Percentiles rank a stretch among this genome's conserved stretches.
These are phyloP conservation scores for Vigna nakashimae DNA, from an alignment of 306 rosid genomes.

Conservation along the genomic window DNA sequence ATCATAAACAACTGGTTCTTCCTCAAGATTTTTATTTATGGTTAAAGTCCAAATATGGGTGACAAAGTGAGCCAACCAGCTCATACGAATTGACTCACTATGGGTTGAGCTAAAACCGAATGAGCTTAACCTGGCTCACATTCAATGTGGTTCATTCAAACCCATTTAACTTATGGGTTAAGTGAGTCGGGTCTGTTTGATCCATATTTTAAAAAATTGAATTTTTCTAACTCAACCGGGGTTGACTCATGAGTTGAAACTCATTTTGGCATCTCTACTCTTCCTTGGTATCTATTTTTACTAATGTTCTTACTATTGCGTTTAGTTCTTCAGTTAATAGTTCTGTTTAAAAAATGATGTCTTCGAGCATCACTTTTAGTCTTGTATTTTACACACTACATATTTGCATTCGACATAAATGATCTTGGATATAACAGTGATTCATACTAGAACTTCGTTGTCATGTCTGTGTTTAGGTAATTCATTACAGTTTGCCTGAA, in stretches of 20 bases:
- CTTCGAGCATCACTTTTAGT: conserved; percentile 19
- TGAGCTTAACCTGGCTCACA: too few species aligned
- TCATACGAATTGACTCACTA: too few species aligned
- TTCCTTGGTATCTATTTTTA: conserved; percentile 36
- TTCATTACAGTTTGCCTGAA: conserved; percentile 94
- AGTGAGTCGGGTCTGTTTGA: too few species aligned
- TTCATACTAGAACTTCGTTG: conserved; percentile 34
- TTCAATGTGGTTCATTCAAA: too few species aligned
- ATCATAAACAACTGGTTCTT: conserved; percentile 34
- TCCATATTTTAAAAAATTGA: too few species aligned
- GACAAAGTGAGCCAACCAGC: not conserved
- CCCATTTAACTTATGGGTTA: too few species aligned
- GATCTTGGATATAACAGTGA: conserved; percentile 25
- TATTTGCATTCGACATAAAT: conserved; percentile 33
- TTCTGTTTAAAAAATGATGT: conserved; percentile 20
- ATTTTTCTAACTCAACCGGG: too few species aligned
- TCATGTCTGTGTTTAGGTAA: conserved; percentile 67
- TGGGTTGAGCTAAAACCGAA: too few species aligned
- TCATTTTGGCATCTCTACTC: conserved; percentile 10
- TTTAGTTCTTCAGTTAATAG: conserved; percentile 6
- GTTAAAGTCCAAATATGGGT: conserved; percentile 11
- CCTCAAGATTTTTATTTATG: conserved; percentile 8
- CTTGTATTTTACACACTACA: conserved; percentile 30
- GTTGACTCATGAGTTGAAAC: too few species aligned
- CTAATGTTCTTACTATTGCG: not conserved